Percentiles rank a stretch among this genome's conserved stretches.
Evolutionary conservation across 768 basidiomycete species (phyloP).

Genomic region (Suillus brevipes): DNA sequence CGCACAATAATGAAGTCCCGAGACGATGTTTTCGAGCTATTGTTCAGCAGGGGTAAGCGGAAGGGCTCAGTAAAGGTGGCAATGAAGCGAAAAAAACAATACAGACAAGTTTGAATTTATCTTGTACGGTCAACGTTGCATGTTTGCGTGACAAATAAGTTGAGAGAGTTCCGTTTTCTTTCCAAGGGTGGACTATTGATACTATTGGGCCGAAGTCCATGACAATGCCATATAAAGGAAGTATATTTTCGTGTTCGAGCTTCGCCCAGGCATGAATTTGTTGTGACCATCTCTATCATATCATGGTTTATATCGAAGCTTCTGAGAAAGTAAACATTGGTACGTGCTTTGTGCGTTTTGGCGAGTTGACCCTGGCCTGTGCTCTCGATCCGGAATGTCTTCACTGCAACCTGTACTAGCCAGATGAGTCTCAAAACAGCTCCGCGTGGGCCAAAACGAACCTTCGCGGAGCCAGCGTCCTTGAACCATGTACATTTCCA

Average conservation of each 20-base stretch:
- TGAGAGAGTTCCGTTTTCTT: slow-evolving; percentile 19
- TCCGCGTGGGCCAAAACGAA: not conserved
- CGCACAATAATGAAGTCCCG: slow-evolving; percentile 6
- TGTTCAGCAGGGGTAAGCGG: not conserved
- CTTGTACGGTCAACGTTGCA: slow-evolving; percentile 17
- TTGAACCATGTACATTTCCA: slow-evolving; percentile 10
- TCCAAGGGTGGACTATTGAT: slow-evolving; percentile 24
- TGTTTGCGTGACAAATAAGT: slow-evolving; percentile 13
- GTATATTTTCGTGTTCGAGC: slow-evolving; percentile 23
- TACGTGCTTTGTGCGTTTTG: slow-evolving; percentile 4
- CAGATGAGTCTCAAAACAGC: not conserved
- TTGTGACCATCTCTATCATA: slow-evolving; percentile 17
- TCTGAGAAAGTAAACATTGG: not conserved
- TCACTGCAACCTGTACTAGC: slow-evolving; percentile 8
- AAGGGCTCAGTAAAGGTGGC: not conserved
- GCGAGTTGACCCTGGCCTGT: slow-evolving; percentile 5
- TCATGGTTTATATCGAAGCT: not conserved
- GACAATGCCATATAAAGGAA: slow-evolving; percentile 20
- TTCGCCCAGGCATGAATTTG: slow-evolving; percentile 24
- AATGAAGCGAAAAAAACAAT: not conserved
- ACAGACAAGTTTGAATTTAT: slow-evolving; percentile 22
- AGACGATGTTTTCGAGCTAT: slow-evolving; percentile 6
- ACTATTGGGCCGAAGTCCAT: slow-evolving; percentile 22
- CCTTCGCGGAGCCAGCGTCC: not conserved
- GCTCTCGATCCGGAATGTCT: slow-evolving; percentile 6